Base-by-base conservation (phyloP, 441 rosid species). In the Adansonia gregorii region DNA sequence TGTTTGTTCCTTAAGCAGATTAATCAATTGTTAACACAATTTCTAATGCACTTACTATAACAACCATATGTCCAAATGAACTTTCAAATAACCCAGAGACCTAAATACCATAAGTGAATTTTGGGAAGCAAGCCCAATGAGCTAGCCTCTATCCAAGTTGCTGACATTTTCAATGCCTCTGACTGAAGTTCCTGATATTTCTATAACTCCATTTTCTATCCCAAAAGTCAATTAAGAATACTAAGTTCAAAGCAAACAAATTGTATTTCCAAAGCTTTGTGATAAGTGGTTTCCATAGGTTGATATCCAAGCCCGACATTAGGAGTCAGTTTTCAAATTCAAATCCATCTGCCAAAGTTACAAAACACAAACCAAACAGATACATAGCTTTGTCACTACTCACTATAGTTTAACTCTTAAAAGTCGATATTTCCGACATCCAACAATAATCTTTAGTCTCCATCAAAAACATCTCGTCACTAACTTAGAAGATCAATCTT, bases 401-500 rank as follows among this genome's bases (percentile, higher is more conserved):
- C 39, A 35, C 39, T 3, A 35, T 35, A 35, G 39, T 35, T 3
- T 35, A 35, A 35, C 39, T 35, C 39, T 35, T 35, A 35, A 35
- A 35, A 35, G 39, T 35, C 39, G 39, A 5, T 3, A 35, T 35
- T 0, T 35, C 39, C 3, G 39, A 35, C 39, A 35, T 35, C 39
- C 39, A 35, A 35, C 39, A 3, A 35, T 35, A 35, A 35, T 35
- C 4, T 48, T 46, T 24, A 52, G 58, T 49, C 58, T 19, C 56
- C 58, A 69, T 14, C 58, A 22, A 69, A 69, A 24, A 8, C n/a
- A 51, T 49, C 41, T 6, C 58, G 19, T 67, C 67, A 61, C 67
- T 61, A 61, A 12, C 43, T 61, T 27, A 12, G 14, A 8, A 24
- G 12, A 66, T 39, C 51, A 39, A 41, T 17, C 70, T 65, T 41